Evolutionary conservation across 352 stramenopile species (phyloP).

Genomic region (Phytophthora foliorum): DNA sequence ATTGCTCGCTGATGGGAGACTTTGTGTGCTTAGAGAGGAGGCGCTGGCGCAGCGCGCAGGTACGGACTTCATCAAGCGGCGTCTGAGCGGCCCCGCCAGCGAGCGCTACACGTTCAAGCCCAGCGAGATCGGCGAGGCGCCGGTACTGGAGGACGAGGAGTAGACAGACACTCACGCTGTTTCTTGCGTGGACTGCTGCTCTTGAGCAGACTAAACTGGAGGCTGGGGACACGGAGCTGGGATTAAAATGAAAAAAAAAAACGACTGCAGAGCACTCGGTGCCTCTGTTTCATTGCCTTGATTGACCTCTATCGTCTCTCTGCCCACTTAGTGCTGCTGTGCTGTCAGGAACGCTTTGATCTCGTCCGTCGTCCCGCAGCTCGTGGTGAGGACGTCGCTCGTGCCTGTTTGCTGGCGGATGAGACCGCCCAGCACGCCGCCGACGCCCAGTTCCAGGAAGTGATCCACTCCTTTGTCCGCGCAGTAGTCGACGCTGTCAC

Average conservation of each 20-base stretch:
- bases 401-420: constrained; percentile 73
- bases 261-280: constrained; percentile 6
- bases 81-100: constrained; percentile 52
- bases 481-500: constrained; percentile 81
- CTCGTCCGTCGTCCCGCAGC: constrained; percentile 68
- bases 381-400: constrained; percentile 40
- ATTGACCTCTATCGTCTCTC: background rate
- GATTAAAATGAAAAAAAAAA: constrained; percentile 19
- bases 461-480: constrained; percentile 48
- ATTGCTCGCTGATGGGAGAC: background rate
- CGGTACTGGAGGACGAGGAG: constrained; percentile 55
- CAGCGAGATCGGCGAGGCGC: constrained; percentile 71
- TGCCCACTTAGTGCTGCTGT: constrained; percentile 9
- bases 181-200: constrained; percentile 19
- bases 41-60: constrained; percentile 65
- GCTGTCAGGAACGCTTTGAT: constrained; percentile 55
- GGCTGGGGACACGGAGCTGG: too few species aligned
- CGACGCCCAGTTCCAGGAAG: constrained; percentile 82
- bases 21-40: constrained; percentile 55
- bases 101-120: constrained; percentile 50
- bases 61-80: constrained; percentile 55
- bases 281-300: constrained; percentile 2
- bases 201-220: constrained; percentile 25
- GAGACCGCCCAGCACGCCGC: constrained; percentile 76
- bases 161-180: constrained; percentile 31